These are phyloP conservation scores for Geosmithia morbida DNA, from an alignment of 2,329 filamentous ascomycete genomes.

Conservation along the genomic window DNA sequence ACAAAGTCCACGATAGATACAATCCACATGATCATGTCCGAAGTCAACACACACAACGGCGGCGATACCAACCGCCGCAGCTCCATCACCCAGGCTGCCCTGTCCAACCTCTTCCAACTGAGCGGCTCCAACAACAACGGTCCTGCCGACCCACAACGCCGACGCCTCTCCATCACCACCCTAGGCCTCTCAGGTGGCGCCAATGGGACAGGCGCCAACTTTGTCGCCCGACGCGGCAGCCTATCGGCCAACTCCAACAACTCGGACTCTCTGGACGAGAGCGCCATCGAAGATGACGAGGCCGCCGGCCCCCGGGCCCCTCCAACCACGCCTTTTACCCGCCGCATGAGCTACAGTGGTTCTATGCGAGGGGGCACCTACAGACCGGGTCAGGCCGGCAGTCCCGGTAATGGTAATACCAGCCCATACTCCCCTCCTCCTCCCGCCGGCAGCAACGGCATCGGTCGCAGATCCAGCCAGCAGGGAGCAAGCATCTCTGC, in stretches of 20 bases:
- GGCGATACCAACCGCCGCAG: conserved; percentile 31
- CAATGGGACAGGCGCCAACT: conserved; percentile 38
- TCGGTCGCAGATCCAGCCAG: conserved; percentile 10
- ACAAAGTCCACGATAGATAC: no score
- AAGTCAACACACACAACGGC: conserved; percentile 10
- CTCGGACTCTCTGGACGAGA: conserved; percentile 55
- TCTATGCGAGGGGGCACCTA: conserved; percentile 40
- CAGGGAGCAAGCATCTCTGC: conserved; percentile 16
- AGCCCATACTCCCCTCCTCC: conserved; percentile 24
- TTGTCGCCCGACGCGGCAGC: conserved; percentile 47
- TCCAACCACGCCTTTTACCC: conserved; percentile 61
- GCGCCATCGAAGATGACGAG: conserved; percentile 54
- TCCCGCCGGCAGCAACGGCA: neutral
- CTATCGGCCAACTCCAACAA: conserved; percentile 47
- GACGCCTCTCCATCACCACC: conserved; percentile 61
- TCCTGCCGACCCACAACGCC: conserved; percentile 39
- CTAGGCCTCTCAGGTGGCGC: conserved; percentile 60
- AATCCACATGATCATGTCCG: conserved; percentile 6
- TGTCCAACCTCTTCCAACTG: conserved; percentile 44
- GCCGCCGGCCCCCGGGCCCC: conserved; percentile 34
- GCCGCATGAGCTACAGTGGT: conserved; percentile 82
- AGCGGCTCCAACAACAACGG: conserved; percentile 37
- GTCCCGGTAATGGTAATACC: conserved; percentile 50
- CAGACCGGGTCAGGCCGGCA: conserved; percentile 29
- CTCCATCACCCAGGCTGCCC: conserved; percentile 41